Evolutionary conservation across 1,284 basidiomycete species (phyloP).

Genomic region (Porodaedalea pini): DNA sequence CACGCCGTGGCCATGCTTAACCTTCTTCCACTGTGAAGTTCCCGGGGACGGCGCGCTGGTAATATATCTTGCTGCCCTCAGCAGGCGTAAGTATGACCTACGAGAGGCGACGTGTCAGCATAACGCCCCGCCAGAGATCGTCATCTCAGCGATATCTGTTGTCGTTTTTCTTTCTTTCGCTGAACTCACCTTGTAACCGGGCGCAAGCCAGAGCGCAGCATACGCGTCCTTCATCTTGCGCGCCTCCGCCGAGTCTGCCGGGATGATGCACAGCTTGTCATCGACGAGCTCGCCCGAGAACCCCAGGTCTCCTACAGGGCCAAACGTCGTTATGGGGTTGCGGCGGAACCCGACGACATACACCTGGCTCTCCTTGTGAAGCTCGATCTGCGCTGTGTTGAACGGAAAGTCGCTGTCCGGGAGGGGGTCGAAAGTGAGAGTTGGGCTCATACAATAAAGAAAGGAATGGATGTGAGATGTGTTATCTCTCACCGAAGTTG

Average conservation of each 20-base stretch:
- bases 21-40: constrained; percentile 1
- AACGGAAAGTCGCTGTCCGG: background rate
- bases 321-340: background rate
- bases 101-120: background rate
- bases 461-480: background rate
- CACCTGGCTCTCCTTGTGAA: background rate
- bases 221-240: background rate
- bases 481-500: background rate
- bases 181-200: constrained; percentile 3
- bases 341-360: constrained; percentile 1
- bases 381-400: background rate
- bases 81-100: constrained; percentile 9
- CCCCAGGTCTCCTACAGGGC: background rate
- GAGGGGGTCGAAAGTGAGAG: background rate
- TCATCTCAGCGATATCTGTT: too few relatives aligned
- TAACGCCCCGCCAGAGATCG: too few relatives aligned
- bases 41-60: constrained; percentile 5
- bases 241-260: background rate
- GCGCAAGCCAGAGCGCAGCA: constrained; percentile 8
- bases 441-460: background rate
- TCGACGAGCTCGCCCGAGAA: background rate
- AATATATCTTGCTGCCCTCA: constrained; percentile 2
- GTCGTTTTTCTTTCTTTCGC: too few relatives aligned
- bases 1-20: background rate
- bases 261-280: constrained; percentile 5